Evolutionary conservation across 306 rosid species (phyloP), one percentile per base, ranked within the genome.

Genomic region (Cucurbita maxima): DNA sequence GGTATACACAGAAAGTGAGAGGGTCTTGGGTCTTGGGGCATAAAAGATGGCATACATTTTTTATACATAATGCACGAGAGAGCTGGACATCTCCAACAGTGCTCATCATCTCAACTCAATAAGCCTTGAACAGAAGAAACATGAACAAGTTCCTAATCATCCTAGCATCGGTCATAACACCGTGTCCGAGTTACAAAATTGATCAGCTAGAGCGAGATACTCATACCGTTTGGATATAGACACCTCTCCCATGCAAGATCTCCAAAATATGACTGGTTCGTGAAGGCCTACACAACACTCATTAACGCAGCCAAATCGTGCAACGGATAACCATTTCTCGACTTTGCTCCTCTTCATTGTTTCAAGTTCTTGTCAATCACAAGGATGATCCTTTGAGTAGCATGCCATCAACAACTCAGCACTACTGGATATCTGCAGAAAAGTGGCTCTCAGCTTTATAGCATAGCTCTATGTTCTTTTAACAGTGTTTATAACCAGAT

Each of bases 401-500:
- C 22, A 41, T 34, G 68, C 25, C 68, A 20, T 73, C 36, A 73
- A 69, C 34, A 56, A 71, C 66, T 79, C 84, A 82, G 88, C 83
- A 82, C 74, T 88, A 96, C 77, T 82, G 83, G 79, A 83, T 81
- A 87, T 88, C 98, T 93, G 92, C 84, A 87, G 62, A 45, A 63
- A 43, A 52, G 57, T 20, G 48, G 71, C 37, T 36, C 63, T 43
- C 43, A 73, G 3, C 53, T 54, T 11, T 10, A 8, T 57, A 58
- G 22, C 52, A 64, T 41, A 11, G 20, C 34, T 30, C 3, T 30
- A 14, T 7, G 20, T 61, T 14, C 10, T 61, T 61, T 14, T 63
- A 4, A 63, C 30, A 10, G 34, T 9, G 1, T 16, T 41, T 5
- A 64, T 19, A 20, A 10, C 38, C 72, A 66, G 36, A 44, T 66